Evolutionary conservation across 306 rosid species (phyloP).

Genomic region (Rosa rugosa): DNA sequence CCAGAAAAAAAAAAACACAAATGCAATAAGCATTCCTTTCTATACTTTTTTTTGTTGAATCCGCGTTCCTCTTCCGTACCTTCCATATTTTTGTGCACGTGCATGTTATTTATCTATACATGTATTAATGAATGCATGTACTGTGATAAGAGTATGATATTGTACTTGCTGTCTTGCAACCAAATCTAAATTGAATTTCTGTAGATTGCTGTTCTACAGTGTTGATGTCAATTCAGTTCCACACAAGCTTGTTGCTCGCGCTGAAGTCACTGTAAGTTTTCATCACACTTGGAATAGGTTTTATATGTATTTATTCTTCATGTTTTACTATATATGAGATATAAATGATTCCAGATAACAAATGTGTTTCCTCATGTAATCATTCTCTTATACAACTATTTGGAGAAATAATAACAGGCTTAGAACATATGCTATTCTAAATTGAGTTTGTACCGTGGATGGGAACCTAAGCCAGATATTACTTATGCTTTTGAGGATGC

Average conservation of each 20-base stretch:
- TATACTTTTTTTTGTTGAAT: neutral
- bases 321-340: neutral
- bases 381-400: neutral
- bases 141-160: neutral
- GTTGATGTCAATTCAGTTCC: conserved; percentile 76
- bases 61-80: neutral
- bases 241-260: conserved; percentile 76
- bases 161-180: conserved; percentile 12
- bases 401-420: neutral
- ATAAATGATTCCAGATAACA: neutral
- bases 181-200: conserved; percentile 19
- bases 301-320: conserved; percentile 14
- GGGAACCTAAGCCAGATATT: neutral
- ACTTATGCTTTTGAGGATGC: neutral
- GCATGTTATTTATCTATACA: neutral
- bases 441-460: neutral
- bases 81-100: neutral
- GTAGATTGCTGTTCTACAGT: conserved; percentile 69
- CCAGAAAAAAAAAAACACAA: neutral
- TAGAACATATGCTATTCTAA: neutral
- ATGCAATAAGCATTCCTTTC: neutral
- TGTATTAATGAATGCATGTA: neutral
- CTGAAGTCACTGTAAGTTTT: conserved; percentile 84
- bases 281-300: conserved; percentile 5
- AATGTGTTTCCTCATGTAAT: neutral